Evolutionary conservation across 139 green algal species (phyloP), one percentile per base, ranked within the genome.

Genomic region (Picochlorum sp.): DNA sequence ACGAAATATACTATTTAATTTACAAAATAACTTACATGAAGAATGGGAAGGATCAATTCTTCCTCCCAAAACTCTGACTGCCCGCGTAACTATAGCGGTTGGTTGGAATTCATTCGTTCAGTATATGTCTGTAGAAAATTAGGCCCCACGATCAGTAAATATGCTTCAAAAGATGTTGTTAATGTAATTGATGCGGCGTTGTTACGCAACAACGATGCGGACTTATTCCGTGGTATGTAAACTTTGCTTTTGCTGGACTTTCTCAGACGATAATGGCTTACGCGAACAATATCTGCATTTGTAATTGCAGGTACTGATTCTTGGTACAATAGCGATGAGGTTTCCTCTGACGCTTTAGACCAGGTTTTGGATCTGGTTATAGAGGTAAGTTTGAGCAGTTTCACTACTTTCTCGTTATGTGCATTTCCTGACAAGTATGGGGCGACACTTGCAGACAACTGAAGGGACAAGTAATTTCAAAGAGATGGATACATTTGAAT

Each of bases 61-160:
- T 41, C 34, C 34, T 41, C 34, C 34, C 34, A 41, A 11, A 41
- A 41, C 34, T 41, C 6, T 41, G 34, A 41, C 34, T 20, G 47
- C 6, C 11, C 16, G 5, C 11, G 15, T 21, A 21, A 20, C 11
- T 21, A 20, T 21, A 21, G n/a, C 47, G 47, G 47, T 54, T 54
- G 47, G 47, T 54, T 54, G 47, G 47, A 54, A 13, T 54, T 54
- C n/a, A 21, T 54, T 54, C 47, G 47, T 18, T 20, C 47, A 54
- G 47, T 54, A 26, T 54, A 54, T 13, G 18, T 54, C n/a, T 54
- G 47, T 21, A 54, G 47, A 54, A 20, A 54, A 26, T 54, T 54
- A 26, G 47, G 9, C 16, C 16, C 16, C 1, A 13, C 11, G 3
- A 20, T 54, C 6, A 0, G n/a, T 20, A 20, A 21, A 26, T 21